Conservation (phyloP, 1,284 basidiomycete species). For the Austroboletus novae-zelandiae region DNA sequence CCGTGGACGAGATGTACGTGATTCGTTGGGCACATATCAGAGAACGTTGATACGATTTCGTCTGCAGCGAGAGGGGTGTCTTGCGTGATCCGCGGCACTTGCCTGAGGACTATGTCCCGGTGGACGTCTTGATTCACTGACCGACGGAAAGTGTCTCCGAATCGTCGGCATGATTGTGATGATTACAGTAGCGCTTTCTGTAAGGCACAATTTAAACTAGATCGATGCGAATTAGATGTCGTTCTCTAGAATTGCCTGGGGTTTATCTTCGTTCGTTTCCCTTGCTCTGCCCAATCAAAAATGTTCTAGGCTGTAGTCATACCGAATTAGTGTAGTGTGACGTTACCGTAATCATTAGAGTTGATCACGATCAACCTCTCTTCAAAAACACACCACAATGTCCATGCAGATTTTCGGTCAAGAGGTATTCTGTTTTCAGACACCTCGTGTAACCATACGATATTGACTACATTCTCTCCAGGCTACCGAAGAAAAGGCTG, state of each 20-base stretch:
- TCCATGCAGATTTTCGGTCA: slow-evolving; percentile 48
- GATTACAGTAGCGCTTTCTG: too few species aligned
- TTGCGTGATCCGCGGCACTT: slow-evolving; percentile 61
- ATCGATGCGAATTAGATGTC: too few species aligned
- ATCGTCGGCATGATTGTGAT: too few species aligned
- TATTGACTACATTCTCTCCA: slow-evolving; percentile 34
- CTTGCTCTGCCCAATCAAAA: too few species aligned
- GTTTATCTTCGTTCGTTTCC: too few species aligned
- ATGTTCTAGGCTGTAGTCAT: too few species aligned
- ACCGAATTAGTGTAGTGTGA: too few species aligned
- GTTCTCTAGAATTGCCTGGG: too few species aligned
- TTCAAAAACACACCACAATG: slow-evolving; percentile 27
- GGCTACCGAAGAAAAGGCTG: slow-evolving; percentile 98
- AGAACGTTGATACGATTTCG: slow-evolving; percentile 10
- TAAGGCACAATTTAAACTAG: too few species aligned
- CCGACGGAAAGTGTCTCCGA: too few species aligned
- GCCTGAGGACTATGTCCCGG: slow-evolving; percentile 46
- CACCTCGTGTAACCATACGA: not conserved
- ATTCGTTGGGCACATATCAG: too few species aligned
- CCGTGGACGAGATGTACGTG: slow-evolving; percentile 91
- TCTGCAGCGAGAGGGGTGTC: slow-evolving; percentile 65
- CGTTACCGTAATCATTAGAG: not conserved
- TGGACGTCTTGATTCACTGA: too few species aligned
- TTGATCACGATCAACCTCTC: slow-evolving; percentile 1
- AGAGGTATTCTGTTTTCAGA: slow-evolving; percentile 29